Evolutionary conservation across 345 rosid species (phyloP).

Genomic region (Boechera retrofracta): DNA sequence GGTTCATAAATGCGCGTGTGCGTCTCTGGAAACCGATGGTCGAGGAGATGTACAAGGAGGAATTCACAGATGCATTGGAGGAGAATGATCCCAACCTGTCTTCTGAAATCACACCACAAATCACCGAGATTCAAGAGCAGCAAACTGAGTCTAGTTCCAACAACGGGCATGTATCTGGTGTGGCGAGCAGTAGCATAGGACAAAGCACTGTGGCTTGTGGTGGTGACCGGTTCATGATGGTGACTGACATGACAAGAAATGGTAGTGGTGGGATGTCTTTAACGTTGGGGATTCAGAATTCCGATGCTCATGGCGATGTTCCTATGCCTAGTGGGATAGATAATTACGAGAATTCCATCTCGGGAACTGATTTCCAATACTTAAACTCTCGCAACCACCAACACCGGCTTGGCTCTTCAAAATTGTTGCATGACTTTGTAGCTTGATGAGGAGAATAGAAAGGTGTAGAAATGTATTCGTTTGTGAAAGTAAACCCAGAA

Average conservation of each 20-base stretch:
- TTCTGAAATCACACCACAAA: conserved; percentile 62
- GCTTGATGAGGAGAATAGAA: conserved; percentile 52
- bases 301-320: conserved; percentile 54
- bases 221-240: conserved; percentile 58
- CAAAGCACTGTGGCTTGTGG: conserved; percentile 49
- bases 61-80: conserved; percentile 67
- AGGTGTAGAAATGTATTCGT: conserved; percentile 41
- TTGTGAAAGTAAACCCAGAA: conserved; percentile 22
- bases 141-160: conserved; percentile 45
- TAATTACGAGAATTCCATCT: conserved; percentile 53
- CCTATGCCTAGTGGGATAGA: conserved; percentile 56
- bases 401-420: conserved; percentile 64
- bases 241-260: conserved; percentile 65
- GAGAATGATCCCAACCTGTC: conserved; percentile 71
- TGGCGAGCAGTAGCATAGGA: conserved; percentile 48
- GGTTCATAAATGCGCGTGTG: conserved; percentile 98
- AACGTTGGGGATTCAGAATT: conserved; percentile 81
- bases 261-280: conserved; percentile 76
- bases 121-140: conserved; percentile 54
- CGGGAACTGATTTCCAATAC: conserved; percentile 57
- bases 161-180: conserved; percentile 44
- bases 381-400: conserved; percentile 64
- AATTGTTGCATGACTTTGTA: conserved; percentile 84
- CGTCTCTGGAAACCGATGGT: conserved; percentile 99
- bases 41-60: conserved; percentile 99